A percentile compares a stretch with the other conserved stretches of the same genome.
Evolutionary conservation across 1,284 basidiomycete species (phyloP).

Genomic region (Psilocybe mexicana): DNA sequence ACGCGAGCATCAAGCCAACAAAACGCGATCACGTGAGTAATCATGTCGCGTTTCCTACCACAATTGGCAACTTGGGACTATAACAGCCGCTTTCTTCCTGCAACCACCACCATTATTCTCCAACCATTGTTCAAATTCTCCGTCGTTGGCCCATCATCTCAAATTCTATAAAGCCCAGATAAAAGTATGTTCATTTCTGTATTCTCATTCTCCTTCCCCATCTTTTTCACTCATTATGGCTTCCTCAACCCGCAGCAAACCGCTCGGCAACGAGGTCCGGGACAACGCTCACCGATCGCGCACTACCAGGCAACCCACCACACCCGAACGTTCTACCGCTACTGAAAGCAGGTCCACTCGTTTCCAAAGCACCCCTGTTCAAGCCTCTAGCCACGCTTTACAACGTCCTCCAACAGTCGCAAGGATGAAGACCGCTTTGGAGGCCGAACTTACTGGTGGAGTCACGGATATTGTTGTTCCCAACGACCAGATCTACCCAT

Average conservation of each 20-base stretch:
- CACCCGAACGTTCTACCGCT: too few species aligned
- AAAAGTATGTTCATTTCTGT: not conserved
- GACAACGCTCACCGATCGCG: not conserved
- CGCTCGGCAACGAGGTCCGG: not conserved
- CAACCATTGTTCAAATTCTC: not conserved
- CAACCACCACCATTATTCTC: not conserved
- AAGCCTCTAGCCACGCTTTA: not conserved
- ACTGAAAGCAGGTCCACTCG: too few species aligned
- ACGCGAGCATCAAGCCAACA: too few species aligned
- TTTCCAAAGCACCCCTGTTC: too few species aligned
- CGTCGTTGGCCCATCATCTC: not conserved
- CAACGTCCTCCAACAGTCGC: not conserved
- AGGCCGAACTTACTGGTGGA: not conserved
- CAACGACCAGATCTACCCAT: too few species aligned
- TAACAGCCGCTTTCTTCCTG: too few species aligned
- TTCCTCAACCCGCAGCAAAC: not conserved
- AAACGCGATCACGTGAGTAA: not conserved
- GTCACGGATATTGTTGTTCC: too few species aligned
- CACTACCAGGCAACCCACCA: too few species aligned
- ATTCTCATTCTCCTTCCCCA: not conserved
- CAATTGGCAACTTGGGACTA: not conserved
- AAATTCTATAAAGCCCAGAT: not conserved
- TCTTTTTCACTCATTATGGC: not conserved
- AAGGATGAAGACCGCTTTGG: not conserved
- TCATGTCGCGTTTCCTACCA: not conserved